These are phyloP conservation scores for Zygoascus sp. DNA, from an alignment of 1,139 yeast genomes.

Conservation along the genomic window DNA sequence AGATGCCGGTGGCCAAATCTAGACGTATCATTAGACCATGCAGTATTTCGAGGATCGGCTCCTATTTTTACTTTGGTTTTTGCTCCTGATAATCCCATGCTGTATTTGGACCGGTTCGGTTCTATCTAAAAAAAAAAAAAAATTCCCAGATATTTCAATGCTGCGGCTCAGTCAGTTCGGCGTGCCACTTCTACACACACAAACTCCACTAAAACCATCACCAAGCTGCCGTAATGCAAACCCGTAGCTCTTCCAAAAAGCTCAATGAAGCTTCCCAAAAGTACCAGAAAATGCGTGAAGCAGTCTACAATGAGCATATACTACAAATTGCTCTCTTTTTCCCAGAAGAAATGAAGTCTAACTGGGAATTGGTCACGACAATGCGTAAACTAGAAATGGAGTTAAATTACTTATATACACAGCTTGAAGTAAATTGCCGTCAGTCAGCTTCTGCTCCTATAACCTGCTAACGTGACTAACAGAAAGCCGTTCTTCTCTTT, in stretches of 20 bases:
- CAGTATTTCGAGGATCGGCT: slow-evolving; percentile 86
- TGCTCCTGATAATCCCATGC: slow-evolving; percentile 84
- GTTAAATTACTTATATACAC: slow-evolving; percentile 8
- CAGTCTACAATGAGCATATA: neutral
- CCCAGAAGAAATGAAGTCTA: too few species aligned
- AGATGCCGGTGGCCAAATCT: slow-evolving; percentile 87
- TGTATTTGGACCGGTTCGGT: slow-evolving; percentile 7
- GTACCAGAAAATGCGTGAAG: neutral
- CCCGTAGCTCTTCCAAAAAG: neutral
- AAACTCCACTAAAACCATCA: neutral
- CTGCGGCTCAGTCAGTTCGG: neutral
- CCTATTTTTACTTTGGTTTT: slow-evolving; percentile 84
- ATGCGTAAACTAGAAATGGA: neutral
- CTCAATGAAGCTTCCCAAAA: neutral
- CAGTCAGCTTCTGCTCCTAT: neutral
- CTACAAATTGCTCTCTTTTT: too few species aligned
- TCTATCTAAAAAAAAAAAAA: slow-evolving; percentile 5
- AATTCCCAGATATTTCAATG: neutral
- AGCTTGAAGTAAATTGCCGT: neutral
- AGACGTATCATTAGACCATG: slow-evolving; percentile 83
- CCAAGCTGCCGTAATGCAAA: neutral
- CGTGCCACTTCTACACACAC: too few species aligned
- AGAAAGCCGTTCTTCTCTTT: neutral
- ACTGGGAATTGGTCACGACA: neutral
- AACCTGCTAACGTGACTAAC: neutral